Conservation (phyloP, 257 asterid species). For the Solanum corneliomulleri region DNA sequence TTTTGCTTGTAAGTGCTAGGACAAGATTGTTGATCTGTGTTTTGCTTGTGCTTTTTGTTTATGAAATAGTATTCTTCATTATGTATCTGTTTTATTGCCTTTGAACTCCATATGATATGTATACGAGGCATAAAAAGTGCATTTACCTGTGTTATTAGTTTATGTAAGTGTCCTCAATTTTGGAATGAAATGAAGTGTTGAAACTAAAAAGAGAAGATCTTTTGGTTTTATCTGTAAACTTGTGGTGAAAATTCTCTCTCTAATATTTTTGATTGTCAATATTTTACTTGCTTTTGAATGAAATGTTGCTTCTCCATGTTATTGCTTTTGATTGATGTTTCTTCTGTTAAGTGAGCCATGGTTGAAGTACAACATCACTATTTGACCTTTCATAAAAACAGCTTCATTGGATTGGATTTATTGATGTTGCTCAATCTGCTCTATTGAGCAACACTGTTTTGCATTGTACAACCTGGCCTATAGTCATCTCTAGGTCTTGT, state of each 20-base stretch:
- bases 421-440: not conserved
- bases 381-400: not conserved
- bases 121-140: not conserved
- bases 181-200: not conserved
- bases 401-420: not conserved
- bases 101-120: not conserved
- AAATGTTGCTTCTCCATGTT: not conserved
- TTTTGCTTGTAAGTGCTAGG: conserved; percentile 2
- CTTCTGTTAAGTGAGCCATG: not conserved
- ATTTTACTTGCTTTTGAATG: not conserved
- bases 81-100: not conserved
- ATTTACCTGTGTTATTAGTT: not conserved
- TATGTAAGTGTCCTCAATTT: not conserved
- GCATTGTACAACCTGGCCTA: not conserved
- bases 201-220: not conserved
- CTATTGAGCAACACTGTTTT: not conserved
- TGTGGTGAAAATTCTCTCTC: not conserved
- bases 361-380: not conserved
- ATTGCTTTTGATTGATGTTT: not conserved
- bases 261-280: not conserved
- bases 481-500: not conserved
- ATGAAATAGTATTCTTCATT: not conserved
- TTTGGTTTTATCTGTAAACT: not conserved
- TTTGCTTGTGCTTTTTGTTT: not conserved
- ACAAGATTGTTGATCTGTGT: conserved; percentile 7